Evolutionary conservation across 345 rosid species (phyloP).

Genomic region (Raphanus raphanistrum): DNA sequence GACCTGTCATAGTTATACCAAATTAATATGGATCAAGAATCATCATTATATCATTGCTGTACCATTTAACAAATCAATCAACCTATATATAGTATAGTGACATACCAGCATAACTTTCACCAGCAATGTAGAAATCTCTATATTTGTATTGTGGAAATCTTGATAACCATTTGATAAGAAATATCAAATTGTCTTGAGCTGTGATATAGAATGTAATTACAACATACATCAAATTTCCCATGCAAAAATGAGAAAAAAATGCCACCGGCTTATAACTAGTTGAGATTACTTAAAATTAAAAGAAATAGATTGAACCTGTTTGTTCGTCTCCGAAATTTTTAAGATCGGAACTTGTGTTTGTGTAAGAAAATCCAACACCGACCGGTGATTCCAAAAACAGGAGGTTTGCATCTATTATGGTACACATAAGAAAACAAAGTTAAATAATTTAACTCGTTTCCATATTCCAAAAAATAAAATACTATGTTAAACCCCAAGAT

Average conservation of each 20-base stretch:
- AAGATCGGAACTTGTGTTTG: conserved; percentile 78
- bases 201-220: conserved; percentile 20
- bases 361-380: conserved; percentile 95
- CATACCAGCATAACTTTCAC: conserved; percentile 94
- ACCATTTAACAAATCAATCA: background rate
- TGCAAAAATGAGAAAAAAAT: too few relatives aligned
- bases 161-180: conserved; percentile 78
- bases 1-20: conserved; percentile 51
- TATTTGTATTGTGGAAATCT: conserved; percentile 83
- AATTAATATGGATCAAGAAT: background rate
- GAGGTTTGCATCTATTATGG: conserved; percentile 71
- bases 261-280: background rate
- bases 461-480: too few relatives aligned
- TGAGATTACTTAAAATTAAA: background rate
- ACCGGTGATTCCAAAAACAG: conserved; percentile 92
- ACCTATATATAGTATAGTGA: background rate
- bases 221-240: background rate
- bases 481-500: background rate
- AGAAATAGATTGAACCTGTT: conserved; percentile 51
- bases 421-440: conserved; percentile 20
- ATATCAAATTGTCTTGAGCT: conserved; percentile 79
- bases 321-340: conserved; percentile 66
- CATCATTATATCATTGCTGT: background rate
- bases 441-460: background rate
- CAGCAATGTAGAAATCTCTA: conserved; percentile 80